Evolutionary conservation across 2,329 filamentous ascomycete species (phyloP).

Genomic region (Botrytis tulipae): DNA sequence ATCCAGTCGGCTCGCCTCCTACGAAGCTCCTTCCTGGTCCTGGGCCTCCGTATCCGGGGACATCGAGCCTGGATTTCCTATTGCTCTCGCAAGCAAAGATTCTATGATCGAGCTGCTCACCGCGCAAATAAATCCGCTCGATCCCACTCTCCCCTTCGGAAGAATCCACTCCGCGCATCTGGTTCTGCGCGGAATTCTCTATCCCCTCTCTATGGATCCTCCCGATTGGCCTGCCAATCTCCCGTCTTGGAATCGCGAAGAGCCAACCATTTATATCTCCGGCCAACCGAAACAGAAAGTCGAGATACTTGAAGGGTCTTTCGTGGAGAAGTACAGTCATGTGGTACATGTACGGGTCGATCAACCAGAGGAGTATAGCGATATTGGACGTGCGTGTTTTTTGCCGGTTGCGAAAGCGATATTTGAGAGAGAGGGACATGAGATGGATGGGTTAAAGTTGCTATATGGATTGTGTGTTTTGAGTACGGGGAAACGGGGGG

Average conservation of each 20-base stretch:
- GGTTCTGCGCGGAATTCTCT: neutral
- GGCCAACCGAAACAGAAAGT: neutral
- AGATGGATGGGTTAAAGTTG: neutral
- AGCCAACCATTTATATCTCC: neutral
- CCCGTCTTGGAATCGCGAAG: neutral
- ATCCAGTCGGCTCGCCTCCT: neutral
- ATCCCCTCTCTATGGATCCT: neutral
- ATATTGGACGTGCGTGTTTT: neutral
- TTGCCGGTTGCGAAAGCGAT: neutral
- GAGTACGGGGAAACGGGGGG: neutral
- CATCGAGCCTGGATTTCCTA: neutral
- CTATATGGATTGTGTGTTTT: neutral
- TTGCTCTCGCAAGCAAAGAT: rapidly evolving
- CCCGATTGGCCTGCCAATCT: neutral
- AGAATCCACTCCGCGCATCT: neutral
- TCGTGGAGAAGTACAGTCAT: neutral
- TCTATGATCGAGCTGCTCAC: neutral
- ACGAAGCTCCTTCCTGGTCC: neutral
- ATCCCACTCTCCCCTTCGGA: neutral
- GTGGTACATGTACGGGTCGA: neutral
- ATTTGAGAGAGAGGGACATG: neutral
- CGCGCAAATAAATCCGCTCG: neutral
- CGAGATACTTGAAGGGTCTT: neutral
- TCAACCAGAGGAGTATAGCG: neutral
- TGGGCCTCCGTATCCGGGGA: neutral